A percentile compares a stretch with the other conserved stretches of the same genome.
phyloP scores from a whole-genome alignment of 2,329 filamentous ascomycete genomes.

The Harringtonia aguacate region DNA sequence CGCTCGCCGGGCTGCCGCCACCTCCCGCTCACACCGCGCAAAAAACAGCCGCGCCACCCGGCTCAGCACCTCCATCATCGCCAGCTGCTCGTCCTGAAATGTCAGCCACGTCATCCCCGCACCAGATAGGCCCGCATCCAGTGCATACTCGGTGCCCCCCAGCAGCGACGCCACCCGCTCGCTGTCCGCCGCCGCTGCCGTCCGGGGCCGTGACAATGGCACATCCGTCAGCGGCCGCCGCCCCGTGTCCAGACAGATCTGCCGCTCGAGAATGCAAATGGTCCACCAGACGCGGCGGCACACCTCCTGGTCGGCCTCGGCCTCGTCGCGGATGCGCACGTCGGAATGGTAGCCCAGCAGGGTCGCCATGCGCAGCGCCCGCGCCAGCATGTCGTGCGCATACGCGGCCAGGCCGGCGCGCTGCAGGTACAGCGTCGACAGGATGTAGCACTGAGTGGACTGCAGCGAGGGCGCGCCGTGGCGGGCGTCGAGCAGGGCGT shows the following conservation, averaged over 20 bases:
- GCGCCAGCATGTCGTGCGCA: no score
- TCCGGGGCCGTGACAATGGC: neutral
- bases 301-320: constrained; percentile 2
- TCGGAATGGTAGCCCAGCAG: constrained; percentile 25
- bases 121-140: no score
- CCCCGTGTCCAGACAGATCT: constrained; percentile 8
- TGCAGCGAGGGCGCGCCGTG: constrained; percentile 25
- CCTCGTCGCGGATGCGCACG: constrained; percentile 20
- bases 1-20: neutral
- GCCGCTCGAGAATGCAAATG: constrained; percentile 6
- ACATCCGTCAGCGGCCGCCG: constrained; percentile 2
- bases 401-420: constrained; percentile 15
- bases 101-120: neutral
- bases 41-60: no score
- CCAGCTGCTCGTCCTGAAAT: neutral
- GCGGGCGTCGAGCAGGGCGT: constrained; percentile 22
- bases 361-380: no score
- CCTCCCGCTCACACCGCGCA: no score
- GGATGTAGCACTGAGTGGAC: constrained; percentile 28
- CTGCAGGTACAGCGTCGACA: constrained; percentile 26
- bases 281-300: constrained; percentile 7
- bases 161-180: no score
- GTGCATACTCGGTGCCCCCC: no score
- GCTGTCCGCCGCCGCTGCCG: neutral
- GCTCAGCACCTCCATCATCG: neutral